Base-by-base conservation (phyloP, 2,329 filamentous ascomycete genomes). In the Neoarthrinium moseri region DNA sequence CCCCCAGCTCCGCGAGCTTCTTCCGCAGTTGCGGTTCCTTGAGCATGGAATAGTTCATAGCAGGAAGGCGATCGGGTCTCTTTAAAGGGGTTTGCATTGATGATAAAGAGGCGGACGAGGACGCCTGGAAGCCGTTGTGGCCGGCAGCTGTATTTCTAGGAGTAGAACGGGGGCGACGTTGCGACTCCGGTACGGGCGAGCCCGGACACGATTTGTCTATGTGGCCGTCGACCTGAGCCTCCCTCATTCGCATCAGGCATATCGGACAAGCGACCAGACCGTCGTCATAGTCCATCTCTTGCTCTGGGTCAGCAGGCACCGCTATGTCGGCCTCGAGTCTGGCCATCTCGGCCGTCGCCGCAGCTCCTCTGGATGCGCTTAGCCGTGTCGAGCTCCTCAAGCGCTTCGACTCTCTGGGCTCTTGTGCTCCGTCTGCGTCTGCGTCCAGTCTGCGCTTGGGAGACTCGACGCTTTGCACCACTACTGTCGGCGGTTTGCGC, bases 1-100 rank as follows among this genome's bases (percentile, higher is more conserved):
- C 84, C 1, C 91, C 90, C 1, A 94, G 73, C 3, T 96, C 90
- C 15, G 73, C 65, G 33, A 99, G 71, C 67, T 96, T 97, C 61
- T 89, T 94, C 39, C 84, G 81, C 43, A 99, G 72, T 2, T 80
- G 79, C 1, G 67, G 71, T 18, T 97, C 92, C 61, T 86, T 95
- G n/a, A 96, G 69, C 62, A 96, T 78, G 18, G 85, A 86, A 65
- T 96, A 97, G 59, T 89, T 94, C 15, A 96, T 74, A 8, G 88
- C 82, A 0, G 94, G 87, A 8, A 96, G 72, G 26, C 87, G 80
- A 40, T 90, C 83, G 18, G 73, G 71, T 26, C 67, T 56, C 47
- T 73, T 47, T 54, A 62, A 54, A 51, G 60, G 27, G 48, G 59
- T 27, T 52, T 60, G 20, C 17, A 3, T 27, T 22, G 51, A 51